Base-by-base conservation (phyloP, 768 basidiomycete species). In the Lanmaoa rubissima region DNA sequence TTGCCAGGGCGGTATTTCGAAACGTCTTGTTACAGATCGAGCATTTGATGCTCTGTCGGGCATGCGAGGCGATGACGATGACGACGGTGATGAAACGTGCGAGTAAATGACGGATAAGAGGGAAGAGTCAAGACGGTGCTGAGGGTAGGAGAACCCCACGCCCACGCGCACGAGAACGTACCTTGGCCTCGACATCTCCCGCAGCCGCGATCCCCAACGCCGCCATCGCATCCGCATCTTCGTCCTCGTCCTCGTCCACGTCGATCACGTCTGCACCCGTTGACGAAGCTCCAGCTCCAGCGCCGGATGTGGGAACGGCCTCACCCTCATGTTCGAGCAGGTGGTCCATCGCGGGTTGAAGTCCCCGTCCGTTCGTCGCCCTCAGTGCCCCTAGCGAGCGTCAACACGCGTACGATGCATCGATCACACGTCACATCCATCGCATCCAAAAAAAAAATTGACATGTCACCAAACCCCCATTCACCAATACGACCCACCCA, bases 261-360 rank as follows among this genome's bases (percentile, higher is more conserved):
- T 81, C 81, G 76, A 80, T 81, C 48, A 76, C 66, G 24, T 46
- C 68, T 35, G 58, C 56, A 7, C 58, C 50, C 3, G 65, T 48
- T 28, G 50, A 26, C 12, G 53, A 24, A 17, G 26, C 43, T 13
- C 26, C 28, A 5, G 31, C 19, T 72, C 69, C 3, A 79, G 73
- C 70, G 26, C 73, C 73, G 5, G 83, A 71, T 68, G 89, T 83
- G 11, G 94, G 92, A 11, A 96, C 76, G 1, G 87, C 78, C 56
- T 92, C 77, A 6, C 83, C 82, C 50, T 90, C 87, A 66, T 98
- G 82, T 71, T 87, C 89, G 38, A 97, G 74, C 38, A 97, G 76
- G 71, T 90, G 87, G 65, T 97, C 94, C 89, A 94, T 90, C 21
- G 90, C 90, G 8, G 88, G 89, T 69, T 97, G 95, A 0, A 98